Evolutionary conservation across 169 alveolate species (phyloP), one percentile per base, ranked within the genome.

Genomic region (Plasmodium knowlesi): DNA sequence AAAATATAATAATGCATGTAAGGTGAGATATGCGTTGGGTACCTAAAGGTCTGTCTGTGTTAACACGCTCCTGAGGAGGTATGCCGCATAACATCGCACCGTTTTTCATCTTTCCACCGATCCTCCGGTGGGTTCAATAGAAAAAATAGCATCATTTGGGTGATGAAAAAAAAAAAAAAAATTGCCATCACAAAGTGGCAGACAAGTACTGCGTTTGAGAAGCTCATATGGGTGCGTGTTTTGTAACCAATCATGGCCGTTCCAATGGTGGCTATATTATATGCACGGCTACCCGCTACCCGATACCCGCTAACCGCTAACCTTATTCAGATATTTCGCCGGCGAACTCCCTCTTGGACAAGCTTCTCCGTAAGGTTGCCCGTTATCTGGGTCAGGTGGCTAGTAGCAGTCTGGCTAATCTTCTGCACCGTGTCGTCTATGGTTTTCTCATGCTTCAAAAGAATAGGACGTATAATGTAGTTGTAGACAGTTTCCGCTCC

Each of bases 401-500:
- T 85, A 32, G 93, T 85, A 32, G 95, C 96, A 25, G 86, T 92
- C 53, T 95, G 96, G 57, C 93, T 85, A 74, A 85, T 85, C 78
- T 85, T 85, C 41, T 85, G 72, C 74, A 96, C 95, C 50, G 96
- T 88, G 37, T 81, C 95, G 74, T 96, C 97, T 16, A 96, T 95
- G 3, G 94, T 78, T 37, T 90, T 92, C 91, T 96, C 95, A 28
- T 95, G 96, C 89, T 92, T 89, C 72, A 96, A 30, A 19, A 96
- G 80, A 22, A 94, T 71, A 10, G 97, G 97, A 3, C 97, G 89
- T 32, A 96, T 85, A 22, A 96, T n/a, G 67, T 74, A 82, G 78
- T 82, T 95, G 79, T 96, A 96, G 16, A 95, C 90, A 1, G 82
- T 88, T 67, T 86, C 96, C 39, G 97, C 97, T 16, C 97, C 97